Percentiles rank a stretch among this genome's conserved stretches.
Evolutionary conservation across 73 alveolate genomes (phyloP).

Genomic region (Tetrahymena thermophila): DNA sequence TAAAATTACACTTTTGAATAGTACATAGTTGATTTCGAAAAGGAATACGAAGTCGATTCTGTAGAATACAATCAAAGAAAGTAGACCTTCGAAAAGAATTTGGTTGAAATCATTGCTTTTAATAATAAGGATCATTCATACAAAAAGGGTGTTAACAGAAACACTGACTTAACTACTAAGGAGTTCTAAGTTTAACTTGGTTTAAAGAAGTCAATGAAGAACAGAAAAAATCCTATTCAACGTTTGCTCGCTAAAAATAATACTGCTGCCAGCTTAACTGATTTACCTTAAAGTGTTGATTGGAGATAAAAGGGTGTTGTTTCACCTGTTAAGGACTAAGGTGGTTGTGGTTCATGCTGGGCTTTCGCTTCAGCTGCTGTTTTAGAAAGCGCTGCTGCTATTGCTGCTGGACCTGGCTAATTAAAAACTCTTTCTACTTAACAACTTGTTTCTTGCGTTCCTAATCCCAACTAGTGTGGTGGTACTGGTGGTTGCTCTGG

Average conservation of each 20-base stretch:
- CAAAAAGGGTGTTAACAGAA: background rate
- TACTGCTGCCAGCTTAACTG: background rate
- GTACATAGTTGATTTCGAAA: background rate
- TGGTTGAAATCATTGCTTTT: background rate
- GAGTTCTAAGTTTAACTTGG: background rate
- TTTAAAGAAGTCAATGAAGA: background rate
- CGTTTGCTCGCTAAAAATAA: background rate
- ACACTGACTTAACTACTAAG: background rate
- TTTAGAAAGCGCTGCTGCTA: slow-evolving; percentile 6
- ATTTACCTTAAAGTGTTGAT: slow-evolving; percentile 33
- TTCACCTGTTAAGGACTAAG: slow-evolving; percentile 69
- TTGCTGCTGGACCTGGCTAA: background rate
- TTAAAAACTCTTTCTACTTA: slow-evolving; percentile 24
- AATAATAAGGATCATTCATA: background rate
- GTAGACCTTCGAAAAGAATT: background rate
- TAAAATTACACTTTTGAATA: background rate
- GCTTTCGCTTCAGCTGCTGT: slow-evolving; percentile 69
- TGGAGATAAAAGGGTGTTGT: slow-evolving; percentile 67
- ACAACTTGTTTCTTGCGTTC: slow-evolving; percentile 32
- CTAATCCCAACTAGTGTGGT: slow-evolving; percentile 36
- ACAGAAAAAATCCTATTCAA: background rate
- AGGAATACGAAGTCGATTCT: background rate
- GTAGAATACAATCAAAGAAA: background rate
- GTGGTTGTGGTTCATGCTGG: slow-evolving; percentile 90
- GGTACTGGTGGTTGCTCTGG: slow-evolving; percentile 45